phyloP scores from a whole-genome alignment of 257 asterid species.

The Solanum clarkiae region DNA sequence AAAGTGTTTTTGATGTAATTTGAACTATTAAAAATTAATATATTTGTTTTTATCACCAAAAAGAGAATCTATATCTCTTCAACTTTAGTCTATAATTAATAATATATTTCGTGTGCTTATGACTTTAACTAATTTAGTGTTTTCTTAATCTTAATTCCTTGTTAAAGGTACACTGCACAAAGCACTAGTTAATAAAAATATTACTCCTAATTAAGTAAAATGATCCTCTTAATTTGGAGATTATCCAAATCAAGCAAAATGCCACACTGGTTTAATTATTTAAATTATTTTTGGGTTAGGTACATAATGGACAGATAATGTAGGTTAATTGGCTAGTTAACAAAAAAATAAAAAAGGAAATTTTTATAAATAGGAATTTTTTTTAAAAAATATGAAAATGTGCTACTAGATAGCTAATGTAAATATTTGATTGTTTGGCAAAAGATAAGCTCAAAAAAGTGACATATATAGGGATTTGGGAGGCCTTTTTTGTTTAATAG shows the following conservation, averaged over 20 bases:
- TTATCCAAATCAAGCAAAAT: not conserved
- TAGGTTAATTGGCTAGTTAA: not conserved
- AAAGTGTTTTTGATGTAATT: too few relatives aligned
- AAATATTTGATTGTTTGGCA: not conserved
- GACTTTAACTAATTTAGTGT: not conserved
- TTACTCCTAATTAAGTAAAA: not conserved
- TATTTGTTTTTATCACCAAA: not conserved
- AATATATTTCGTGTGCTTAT: not conserved
- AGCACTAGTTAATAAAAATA: not conserved
- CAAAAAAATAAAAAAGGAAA: not conserved
- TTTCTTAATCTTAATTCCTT: not conserved
- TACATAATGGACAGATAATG: not conserved
- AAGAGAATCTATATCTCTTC: not conserved
- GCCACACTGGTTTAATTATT: not conserved
- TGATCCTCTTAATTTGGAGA: not conserved
- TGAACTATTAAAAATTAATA: not conserved
- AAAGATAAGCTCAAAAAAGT: not conserved
- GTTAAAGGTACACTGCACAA: not conserved
- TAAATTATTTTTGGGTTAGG: not conserved
- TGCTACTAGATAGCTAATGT: not conserved
- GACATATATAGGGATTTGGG: not conserved
- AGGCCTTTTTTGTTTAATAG: not conserved
- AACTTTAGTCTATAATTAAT: not conserved
- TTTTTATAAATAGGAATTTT: not conserved
- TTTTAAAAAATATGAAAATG: not conserved